Conservation (phyloP, 352 stramenopile species). For the Globisporangium spinosum region DNA sequence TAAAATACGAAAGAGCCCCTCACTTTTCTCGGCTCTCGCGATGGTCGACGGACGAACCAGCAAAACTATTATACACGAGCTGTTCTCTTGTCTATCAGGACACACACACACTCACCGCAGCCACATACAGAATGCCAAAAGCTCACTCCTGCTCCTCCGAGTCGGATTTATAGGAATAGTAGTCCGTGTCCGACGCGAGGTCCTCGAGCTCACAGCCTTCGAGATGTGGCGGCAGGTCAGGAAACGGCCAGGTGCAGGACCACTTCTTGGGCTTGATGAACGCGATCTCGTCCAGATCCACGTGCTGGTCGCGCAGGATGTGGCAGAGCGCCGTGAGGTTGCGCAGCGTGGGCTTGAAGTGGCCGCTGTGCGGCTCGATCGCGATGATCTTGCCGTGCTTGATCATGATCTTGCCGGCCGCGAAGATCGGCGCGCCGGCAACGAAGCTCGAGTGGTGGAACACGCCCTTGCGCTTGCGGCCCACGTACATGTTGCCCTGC, state of each 20-base stretch:
- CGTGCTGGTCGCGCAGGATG: conserved; percentile 32
- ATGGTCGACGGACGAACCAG: neutral
- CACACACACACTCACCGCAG: neutral
- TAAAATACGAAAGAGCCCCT: neutral
- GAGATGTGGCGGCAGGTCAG: conserved; percentile 20
- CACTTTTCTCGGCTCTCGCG: neutral
- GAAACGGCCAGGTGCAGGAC: conserved; percentile 57
- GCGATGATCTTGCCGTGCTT: conserved; percentile 48
- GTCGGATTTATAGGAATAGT: conserved; percentile 34
- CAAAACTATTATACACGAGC: conserved; percentile 1
- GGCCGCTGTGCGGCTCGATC: conserved; percentile 69
- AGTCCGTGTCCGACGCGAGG: conserved; percentile 47
- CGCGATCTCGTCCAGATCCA: conserved; percentile 39
- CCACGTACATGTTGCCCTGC: conserved; percentile 43
- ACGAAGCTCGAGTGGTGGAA: conserved; percentile 85
- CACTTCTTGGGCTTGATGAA: conserved; percentile 76
- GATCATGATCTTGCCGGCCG: conserved; percentile 68
- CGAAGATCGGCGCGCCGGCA: conserved; percentile 49
- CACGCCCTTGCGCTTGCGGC: conserved; percentile 61
- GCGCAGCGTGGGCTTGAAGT: conserved; percentile 62
- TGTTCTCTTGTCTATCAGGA: neutral
- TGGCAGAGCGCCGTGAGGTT: conserved; percentile 45
- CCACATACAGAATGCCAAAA: too few species aligned
- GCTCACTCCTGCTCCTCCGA: conserved; percentile 19
- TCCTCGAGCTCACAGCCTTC: conserved; percentile 35